Base-by-base conservation (phyloP, 441 rosid genomes). In the Adansonia madagascariensis region DNA sequence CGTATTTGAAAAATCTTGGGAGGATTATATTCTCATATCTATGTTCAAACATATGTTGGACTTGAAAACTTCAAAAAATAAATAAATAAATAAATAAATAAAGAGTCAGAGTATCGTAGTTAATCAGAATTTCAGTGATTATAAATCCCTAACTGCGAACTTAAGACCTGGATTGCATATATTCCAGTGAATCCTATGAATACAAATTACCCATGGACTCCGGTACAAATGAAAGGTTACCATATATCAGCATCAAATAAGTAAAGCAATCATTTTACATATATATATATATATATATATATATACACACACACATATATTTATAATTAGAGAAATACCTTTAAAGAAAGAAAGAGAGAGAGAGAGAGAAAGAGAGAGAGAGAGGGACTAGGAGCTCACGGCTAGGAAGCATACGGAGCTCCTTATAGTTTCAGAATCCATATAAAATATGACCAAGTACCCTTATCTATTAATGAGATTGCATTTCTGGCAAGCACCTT, bases 371-470 rank as follows among this genome's bases (percentile, higher is more conserved):
- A 35, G 39, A 35, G 39, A 35, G 39, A 35, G 39, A 35, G 39
- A 35, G 39, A 35, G 39, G 4, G 59, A 22, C 56, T 2, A 20
- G 1, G 5, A 60, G 64, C 64, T 60, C 41, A 60, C 12, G 41
- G 41, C 39, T 60, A 4, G 12, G 64, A 60, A 24, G n/a, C 41
- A 60, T 11, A 24, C 27, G 64, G n/a, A 4, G 64, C 64, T 60
- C 64, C 64, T 60, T 22, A 12, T 61, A 27, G 43, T 61, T 61
- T 61, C 17, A 61, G 17, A 61, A 24, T 61, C 65, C 43, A 61
- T 4, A 27, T 31, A 61, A 24, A 24, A 27, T 61, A 61, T 60
- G 7, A 60, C 64, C 64, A 60, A 10, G n/a, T 60, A 60, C 6
- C 7, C 64, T 11, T 4, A 3, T 35, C 39, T 35, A 35, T 35